Evolutionary conservation across 352 stramenopile species (phyloP).

Genomic region (Blastocystis sp.): DNA sequence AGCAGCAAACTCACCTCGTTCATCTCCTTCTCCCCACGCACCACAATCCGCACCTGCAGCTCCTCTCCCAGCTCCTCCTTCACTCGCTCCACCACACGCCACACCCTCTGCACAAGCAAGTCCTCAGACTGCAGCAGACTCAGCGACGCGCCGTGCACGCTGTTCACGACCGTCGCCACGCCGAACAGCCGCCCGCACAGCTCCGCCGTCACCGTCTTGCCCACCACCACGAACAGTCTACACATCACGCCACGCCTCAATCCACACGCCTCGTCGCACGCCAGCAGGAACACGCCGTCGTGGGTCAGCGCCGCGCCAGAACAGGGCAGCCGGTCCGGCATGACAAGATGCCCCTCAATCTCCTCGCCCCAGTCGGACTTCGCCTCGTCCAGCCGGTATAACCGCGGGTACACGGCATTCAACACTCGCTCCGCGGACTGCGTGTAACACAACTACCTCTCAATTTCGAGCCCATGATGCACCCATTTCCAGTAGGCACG

Average conservation of each 20-base stretch:
- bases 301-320: not conserved
- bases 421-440: not conserved
- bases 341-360: not conserved
- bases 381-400: conserved; percentile 12
- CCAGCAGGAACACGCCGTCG: conserved; percentile 8
- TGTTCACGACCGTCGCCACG: conserved; percentile 30
- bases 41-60: conserved; percentile 32
- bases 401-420: conserved; percentile 23
- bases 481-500: conserved; percentile 56
- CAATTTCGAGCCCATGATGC: not conserved
- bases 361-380: conserved; percentile 1
- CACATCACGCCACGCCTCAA: not conserved
- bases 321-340: conserved; percentile 18
- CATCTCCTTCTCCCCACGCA: conserved; percentile 45
- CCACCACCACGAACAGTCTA: conserved; percentile 44
- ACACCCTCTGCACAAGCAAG: not conserved
- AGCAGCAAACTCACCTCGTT: conserved; percentile 5
- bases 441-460: conserved; percentile 20
- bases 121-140: conserved; percentile 1
- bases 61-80: conserved; percentile 25
- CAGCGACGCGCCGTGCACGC: not conserved
- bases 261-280: not conserved
- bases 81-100: conserved; percentile 4
- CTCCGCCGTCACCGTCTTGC: conserved; percentile 35
- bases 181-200: conserved; percentile 1